Evolutionary conservation across 2,329 filamentous ascomycete genomes (phyloP).

Genomic region (Trichoderma simmonsii): DNA sequence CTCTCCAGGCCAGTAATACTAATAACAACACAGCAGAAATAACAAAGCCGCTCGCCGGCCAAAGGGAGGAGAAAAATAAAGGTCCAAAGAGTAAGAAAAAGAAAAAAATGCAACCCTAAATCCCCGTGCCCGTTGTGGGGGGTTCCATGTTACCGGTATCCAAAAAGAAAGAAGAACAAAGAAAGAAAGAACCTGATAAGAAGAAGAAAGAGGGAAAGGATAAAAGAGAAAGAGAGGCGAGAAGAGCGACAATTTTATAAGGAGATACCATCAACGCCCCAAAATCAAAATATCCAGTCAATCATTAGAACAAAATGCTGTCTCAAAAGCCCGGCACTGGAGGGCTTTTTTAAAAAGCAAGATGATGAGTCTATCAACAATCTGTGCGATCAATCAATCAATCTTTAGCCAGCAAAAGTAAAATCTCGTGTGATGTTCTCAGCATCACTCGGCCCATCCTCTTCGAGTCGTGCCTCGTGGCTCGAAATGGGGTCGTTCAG

Average conservation of each 20-base stretch:
- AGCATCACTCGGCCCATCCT: slow-evolving; percentile 31
- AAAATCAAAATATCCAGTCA: slow-evolving; percentile 5
- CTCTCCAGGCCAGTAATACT: neutral
- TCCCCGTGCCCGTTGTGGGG: slow-evolving; percentile 16
- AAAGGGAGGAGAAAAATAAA: neutral
- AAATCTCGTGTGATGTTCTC: neutral
- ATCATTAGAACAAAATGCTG: slow-evolving; percentile 5
- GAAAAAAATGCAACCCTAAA: slow-evolving; percentile 8
- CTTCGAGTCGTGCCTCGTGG: slow-evolving; percentile 35
- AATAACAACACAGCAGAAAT: slow-evolving; percentile 3
- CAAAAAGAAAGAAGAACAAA: neutral
- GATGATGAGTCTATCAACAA: slow-evolving; percentile 4
- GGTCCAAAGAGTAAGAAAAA: neutral
- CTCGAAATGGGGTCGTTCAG: slow-evolving; percentile 41
- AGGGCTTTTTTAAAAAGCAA: neutral
- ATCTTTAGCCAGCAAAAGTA: neutral
- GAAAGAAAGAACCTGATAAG: neutral
- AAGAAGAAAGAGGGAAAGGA: neutral
- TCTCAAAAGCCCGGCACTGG: neutral
- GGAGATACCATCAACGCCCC: slow-evolving; percentile 14
- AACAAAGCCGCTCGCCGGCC: neutral
- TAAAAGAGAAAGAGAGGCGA: neutral
- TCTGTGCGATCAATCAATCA: slow-evolving; percentile 8
- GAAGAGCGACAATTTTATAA: neutral
- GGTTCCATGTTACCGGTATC: slow-evolving; percentile 10